Evolutionary conservation across 129 eudicot species (phyloP), one percentile per base, ranked within the genome.

Genomic region (Glebionis coronaria): DNA sequence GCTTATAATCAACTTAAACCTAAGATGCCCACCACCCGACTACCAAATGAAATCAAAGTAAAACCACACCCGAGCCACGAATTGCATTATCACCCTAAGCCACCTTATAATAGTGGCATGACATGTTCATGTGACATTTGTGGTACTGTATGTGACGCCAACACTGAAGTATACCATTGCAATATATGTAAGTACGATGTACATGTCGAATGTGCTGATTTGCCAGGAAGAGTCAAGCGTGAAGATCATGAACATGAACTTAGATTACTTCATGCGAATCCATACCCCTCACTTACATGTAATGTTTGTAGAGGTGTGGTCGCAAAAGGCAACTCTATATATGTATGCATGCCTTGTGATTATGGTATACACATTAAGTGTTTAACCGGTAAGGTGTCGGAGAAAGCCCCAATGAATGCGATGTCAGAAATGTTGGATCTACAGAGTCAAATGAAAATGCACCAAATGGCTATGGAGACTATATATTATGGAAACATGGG

Each of bases 311-410:
- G 68, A 35, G 61, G 61, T 0, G 21, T 11, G 11, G 6, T 21
- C 21, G 7, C 67, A 74, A 16, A 65, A 46, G 0, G n/a, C 25
- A 23, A 74, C 27, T 65, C 60, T 60, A 74, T 74, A 67, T 74
- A 74, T 20, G 7, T 4, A 47, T 74, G 79, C 67, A 9, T 13
- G 13, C 67, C 68, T 57, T 74, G 79, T 31, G 52, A 57, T 46
- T 74, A 74, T 12, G 68, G 73, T 21, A 57, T 47, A 44, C 79
- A 74, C 27, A 62, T 65, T 56, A 58, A 66, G 62, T 74, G 79
- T 9, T 73, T 67, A 21, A 0, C 61, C 3, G 55, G 13, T 0
- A 14, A 31, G 73, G 73, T 57, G 52, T 16, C 47, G 14, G 54
- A 66, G 54, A 20, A 46, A 65, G 53, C 60, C 1, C 67, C 25